Base-by-base conservation (phyloP, 768 basidiomycete species). In the Mycena venus region DNA sequence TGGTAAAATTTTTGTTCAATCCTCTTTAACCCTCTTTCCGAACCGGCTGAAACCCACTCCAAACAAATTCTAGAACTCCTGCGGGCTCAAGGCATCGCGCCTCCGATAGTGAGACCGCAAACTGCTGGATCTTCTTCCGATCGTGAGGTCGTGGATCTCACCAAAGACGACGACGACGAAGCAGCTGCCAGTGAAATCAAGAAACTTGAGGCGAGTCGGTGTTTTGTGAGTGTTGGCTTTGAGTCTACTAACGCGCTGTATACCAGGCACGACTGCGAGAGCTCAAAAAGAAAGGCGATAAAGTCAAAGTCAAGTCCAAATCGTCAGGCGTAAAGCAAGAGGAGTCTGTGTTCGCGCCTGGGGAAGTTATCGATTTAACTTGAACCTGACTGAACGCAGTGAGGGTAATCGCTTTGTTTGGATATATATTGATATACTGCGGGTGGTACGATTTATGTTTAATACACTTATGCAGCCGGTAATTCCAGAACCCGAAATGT, bases 1-100 rank as follows among this genome's bases (percentile, higher is more conserved):
- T n/a, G n/a, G n/a, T n/a, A n/a, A 31, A 60, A n/a, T 19, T 29
- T 0, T n/a, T 10, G 3, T 60, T 29, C 3, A n/a, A n/a, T n/a
- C n/a, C n/a, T n/a, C n/a, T n/a, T n/a, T n/a, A n/a, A n/a, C n/a
- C n/a, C n/a, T n/a, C 44, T 25, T 25, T 47, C 40, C 42, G 12
- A 15, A 27, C 27, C n/a, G n/a, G 17, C 32, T 58, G 17, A 9
- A 36, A 19, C 59, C 42, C 51, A 62, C 42, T n/a, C n/a, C n/a
- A n/a, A n/a, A n/a, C 47, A 7, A 9, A 59, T 9, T 29, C 0
- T 25, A 73, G 72, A 73, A 23, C 17, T 73, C 10, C 59, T 72
- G 9, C 31, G 65, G 9, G 72, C 72, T 17, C 27, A 73, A 42
- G 72, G 65, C 10, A 67, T 73, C 21, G 72, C 58, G 21, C 72